Percentiles rank a stretch among this genome's conserved stretches.
These are phyloP conservation scores for Cyberlindnera saturnus DNA, from an alignment of 805 yeast genomes.

Conservation along the genomic window DNA sequence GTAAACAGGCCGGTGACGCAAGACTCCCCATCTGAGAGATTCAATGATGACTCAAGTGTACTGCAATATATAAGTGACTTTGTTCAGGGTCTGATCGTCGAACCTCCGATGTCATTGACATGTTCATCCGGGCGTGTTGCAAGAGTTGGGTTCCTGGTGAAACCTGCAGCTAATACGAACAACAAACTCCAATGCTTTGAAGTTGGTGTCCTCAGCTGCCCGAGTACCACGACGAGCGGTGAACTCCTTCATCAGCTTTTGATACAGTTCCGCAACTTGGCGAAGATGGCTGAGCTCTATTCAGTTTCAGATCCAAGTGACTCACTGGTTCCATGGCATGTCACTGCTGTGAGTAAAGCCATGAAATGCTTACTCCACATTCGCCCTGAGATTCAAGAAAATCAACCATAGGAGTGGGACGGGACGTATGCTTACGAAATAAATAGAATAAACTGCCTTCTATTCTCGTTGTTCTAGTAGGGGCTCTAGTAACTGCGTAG, in stretches of 20 bases:
- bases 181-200: slow-evolving; percentile 41
- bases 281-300: slow-evolving; percentile 32
- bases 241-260: slow-evolving; percentile 50
- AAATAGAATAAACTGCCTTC: not conserved
- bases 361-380: slow-evolving; percentile 55
- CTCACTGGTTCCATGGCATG: slow-evolving; percentile 65
- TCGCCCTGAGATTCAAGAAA: slow-evolving; percentile 3
- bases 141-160: slow-evolving; percentile 61
- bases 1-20: slow-evolving; percentile 5
- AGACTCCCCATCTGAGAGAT: slow-evolving; percentile 17
- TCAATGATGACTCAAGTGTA: slow-evolving; percentile 12
- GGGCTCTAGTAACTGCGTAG: not conserved
- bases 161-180: slow-evolving; percentile 26
- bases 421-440: not conserved
- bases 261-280: slow-evolving; percentile 55
- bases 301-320: slow-evolving; percentile 28
- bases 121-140: slow-evolving; percentile 68
- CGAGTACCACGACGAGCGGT: slow-evolving; percentile 53
- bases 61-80: slow-evolving; percentile 47
- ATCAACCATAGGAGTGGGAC: not conserved
- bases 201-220: slow-evolving; percentile 66
- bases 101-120: slow-evolving; percentile 56
- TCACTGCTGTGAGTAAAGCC: slow-evolving; percentile 58
- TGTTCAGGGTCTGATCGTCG: slow-evolving; percentile 52
- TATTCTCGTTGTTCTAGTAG: not conserved